Conservation (phyloP, 2,329 filamentous ascomycete species). For the Trichoderma brevicompactum region DNA sequence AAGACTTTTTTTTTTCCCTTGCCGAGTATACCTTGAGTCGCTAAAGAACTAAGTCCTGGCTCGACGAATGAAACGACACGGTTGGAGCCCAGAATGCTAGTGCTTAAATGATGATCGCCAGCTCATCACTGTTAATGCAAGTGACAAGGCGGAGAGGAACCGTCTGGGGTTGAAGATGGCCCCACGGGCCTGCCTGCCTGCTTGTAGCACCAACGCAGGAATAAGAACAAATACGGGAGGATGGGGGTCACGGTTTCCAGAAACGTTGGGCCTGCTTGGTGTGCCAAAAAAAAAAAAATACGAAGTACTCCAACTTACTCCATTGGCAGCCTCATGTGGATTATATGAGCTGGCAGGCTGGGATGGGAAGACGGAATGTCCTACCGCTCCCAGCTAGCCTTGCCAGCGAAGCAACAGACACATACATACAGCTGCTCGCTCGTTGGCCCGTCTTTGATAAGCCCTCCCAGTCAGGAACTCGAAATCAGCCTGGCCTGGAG, state of each 20-base stretch:
- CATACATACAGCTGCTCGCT: background rate
- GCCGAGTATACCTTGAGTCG: background rate
- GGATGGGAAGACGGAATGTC: conserved; percentile 11
- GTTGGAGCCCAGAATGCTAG: background rate
- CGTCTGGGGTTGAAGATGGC: background rate
- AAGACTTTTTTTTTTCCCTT: background rate
- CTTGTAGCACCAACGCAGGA: background rate
- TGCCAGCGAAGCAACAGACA: conserved; percentile 26
- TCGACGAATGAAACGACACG: background rate
- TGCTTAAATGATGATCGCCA: conserved; percentile 13
- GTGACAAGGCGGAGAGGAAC: conserved; percentile 11
- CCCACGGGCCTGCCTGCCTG: background rate
- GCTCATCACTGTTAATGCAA: conserved; percentile 23
- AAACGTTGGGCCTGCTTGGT: background rate
- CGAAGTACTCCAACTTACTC: background rate
- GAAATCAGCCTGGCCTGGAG: conserved; percentile 17
- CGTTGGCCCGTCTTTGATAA: background rate
- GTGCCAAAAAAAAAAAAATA: background rate
- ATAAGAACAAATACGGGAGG: background rate
- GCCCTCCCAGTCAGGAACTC: background rate
- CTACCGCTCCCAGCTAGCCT: conserved; percentile 18
- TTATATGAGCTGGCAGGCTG: conserved; percentile 24
- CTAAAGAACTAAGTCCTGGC: background rate
- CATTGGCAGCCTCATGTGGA: background rate
- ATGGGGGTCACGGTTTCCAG: background rate